Evolutionary conservation across 2,329 filamentous ascomycete species (phyloP).

Genomic region (Monosporascus sp.): DNA sequence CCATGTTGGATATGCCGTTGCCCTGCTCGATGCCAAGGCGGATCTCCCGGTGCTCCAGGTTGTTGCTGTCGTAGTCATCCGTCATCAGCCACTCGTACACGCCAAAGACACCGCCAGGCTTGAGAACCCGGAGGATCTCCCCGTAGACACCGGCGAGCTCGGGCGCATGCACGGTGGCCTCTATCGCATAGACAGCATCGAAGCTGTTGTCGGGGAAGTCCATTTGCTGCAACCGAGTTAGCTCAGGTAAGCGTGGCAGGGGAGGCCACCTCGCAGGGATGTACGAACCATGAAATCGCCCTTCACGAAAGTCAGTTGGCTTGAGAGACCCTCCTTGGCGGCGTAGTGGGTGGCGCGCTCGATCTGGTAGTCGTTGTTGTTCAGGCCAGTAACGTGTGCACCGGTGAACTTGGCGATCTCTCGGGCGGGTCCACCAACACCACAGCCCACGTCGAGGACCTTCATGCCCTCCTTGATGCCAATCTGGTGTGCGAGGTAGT

Average conservation of each 20-base stretch:
- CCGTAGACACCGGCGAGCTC: constrained; percentile 86
- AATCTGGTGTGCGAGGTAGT: constrained; percentile 91
- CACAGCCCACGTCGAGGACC: constrained; percentile 93
- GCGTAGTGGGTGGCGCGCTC: constrained; percentile 86
- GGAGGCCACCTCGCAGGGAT: background rate
- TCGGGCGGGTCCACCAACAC: constrained; percentile 89
- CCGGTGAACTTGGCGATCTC: constrained; percentile 97
- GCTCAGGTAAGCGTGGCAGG: background rate
- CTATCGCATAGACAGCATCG: constrained; percentile 94
- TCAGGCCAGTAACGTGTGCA: constrained; percentile 82
- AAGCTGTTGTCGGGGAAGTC: constrained; percentile 87
- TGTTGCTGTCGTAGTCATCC: constrained; percentile 84
- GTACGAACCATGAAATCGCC: constrained; percentile 80
- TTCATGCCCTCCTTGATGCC: constrained; percentile 80
- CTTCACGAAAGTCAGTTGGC: constrained; percentile 84
- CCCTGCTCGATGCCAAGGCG: constrained; percentile 93
- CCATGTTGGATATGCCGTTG: constrained; percentile 97
- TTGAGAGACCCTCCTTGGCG: constrained; percentile 68
- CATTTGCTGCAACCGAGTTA: constrained; percentile 63
- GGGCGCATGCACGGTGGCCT: constrained; percentile 93
- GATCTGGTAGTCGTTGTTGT: constrained; percentile 99
- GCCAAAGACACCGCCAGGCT: constrained; percentile 91
- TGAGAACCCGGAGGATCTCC: constrained; percentile 91
- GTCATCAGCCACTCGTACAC: constrained; percentile 99
- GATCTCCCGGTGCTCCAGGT: constrained; percentile 81